Evolutionary conservation across 140 eudicot species (phyloP), one percentile per base, ranked within the genome.

Genomic region (Flaveria floridana): DNA sequence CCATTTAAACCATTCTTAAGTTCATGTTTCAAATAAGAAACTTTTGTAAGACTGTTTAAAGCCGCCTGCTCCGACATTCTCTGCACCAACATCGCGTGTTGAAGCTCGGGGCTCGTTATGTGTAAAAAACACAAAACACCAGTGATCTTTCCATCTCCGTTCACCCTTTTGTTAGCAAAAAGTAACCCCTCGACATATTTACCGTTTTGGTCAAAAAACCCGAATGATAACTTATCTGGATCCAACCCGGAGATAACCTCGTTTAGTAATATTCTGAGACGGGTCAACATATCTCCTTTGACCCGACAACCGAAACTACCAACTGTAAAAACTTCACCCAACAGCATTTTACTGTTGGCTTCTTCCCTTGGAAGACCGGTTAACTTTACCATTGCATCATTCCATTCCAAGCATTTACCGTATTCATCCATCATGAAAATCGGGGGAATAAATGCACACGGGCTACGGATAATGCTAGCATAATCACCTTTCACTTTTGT

Each of bases 81-180:
- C 71, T 88, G 95, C 81, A 85, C 84, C 72, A 85, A 78, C 84
- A 88, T 65, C 7, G 88, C 89, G 42, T 86, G 82, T 68, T 88
- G 88, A 75, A 88, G 88, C 74, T 88, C 95, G 30, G 88, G 87
- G 78, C 95, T 88, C 13, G 90, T 82, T 18, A 88, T 73, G 69
- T 83, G 95, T 79, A 88, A 63, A 76, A 88, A 88, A 53, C 95
- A 86, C 75, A 88, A 65, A 62, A 79, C 88, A n/a, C 90, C 88
- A 1, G 87, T 85, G 6, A 86, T 75, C 20, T 61, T 88, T 37
- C 90, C 90, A 4, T 86, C 95, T 6, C 75, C 71, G 63, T 81
- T 77, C 2, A 81, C 77, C 79, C 95, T 77, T 76, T 81, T 84
- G 85, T 62, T 88, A 44, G 88, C 90, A 11, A 85, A 85, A 76